phyloP scores from a whole-genome alignment of 768 basidiomycete genomes.

The Plicaturopsis crispa region DNA sequence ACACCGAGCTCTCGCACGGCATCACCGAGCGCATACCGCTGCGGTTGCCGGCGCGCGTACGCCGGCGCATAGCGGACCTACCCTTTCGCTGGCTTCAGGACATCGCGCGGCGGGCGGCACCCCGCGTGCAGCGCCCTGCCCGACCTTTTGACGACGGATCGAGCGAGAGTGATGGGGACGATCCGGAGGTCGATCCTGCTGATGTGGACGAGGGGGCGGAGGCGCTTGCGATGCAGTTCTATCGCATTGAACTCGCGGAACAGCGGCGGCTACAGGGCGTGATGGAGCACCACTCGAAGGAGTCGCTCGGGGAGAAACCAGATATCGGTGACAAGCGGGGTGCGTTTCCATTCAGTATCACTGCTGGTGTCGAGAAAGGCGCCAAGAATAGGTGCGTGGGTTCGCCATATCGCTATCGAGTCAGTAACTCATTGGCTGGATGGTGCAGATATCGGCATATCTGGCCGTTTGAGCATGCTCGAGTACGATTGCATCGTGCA shows the following conservation, averaged over 20 bases:
- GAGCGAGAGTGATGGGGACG: constrained; percentile 25
- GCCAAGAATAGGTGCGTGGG: constrained; percentile 73
- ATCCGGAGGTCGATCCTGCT: constrained; percentile 21
- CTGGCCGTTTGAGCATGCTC: constrained; percentile 95
- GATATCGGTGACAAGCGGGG: constrained; percentile 2
- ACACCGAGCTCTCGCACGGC: constrained; percentile 69
- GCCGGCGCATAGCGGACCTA: constrained; percentile 58
- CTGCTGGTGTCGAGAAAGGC: constrained; percentile 92
- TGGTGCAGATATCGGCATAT: constrained; percentile 80
- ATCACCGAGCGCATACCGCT: constrained; percentile 82
- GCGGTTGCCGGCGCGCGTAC: constrained; percentile 40
- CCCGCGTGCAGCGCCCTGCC: constrained; percentile 5
- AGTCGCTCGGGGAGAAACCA: constrained; percentile 28
- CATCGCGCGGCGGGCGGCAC: constrained; percentile 50
- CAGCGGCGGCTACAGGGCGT: constrained; percentile 83
- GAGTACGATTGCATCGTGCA: constrained; percentile 37
- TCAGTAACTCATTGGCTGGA: background rate
- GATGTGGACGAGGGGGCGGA: constrained; percentile 66
- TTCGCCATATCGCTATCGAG: background rate
- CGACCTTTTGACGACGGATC: background rate
- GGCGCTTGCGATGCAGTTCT: constrained; percentile 86
- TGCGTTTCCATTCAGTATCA: constrained; percentile 83
- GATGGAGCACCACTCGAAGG: constrained; percentile 83
- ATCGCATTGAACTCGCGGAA: constrained; percentile 86
- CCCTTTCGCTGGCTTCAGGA: constrained; percentile 76